Percentiles rank a stretch among this genome's conserved stretches.
These are phyloP conservation scores for Ophiocordyceps australis DNA, from an alignment of 2,329 filamentous ascomycete species.

Conservation along the genomic window DNA sequence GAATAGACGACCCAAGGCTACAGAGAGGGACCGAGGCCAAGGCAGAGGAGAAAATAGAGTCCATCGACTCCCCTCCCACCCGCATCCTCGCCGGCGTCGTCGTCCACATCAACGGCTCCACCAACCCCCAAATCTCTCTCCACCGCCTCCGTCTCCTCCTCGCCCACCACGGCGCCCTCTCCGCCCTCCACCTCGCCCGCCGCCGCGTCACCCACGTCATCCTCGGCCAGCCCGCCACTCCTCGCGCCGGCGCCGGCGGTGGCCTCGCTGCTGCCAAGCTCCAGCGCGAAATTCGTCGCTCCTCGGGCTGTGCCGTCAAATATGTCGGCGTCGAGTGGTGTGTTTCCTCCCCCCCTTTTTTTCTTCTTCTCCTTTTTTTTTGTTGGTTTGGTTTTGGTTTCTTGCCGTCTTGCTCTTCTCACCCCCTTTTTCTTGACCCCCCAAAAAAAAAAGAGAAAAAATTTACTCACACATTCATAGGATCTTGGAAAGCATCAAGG, in stretches of 20 bases:
- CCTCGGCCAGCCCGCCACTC: constrained; percentile 39
- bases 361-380: constrained; percentile 3
- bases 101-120: constrained; percentile 80
- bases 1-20: constrained; percentile 11
- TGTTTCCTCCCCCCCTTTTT: constrained; percentile 8
- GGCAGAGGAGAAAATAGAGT: constrained; percentile 23
- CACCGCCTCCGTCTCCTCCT: constrained; percentile 71
- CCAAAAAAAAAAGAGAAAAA: too few species aligned
- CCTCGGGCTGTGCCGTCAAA: constrained; percentile 53
- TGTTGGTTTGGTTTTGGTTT: constrained; percentile 3
- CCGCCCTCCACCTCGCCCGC: constrained; percentile 54
- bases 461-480: too few species aligned
- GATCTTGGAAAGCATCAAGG: constrained; percentile 70
- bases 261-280: constrained; percentile 63
- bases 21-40: constrained; percentile 24
- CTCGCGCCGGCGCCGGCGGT: constrained; percentile 41
- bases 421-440: background rate
- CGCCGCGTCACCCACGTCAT: constrained; percentile 75
- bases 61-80: too few species aligned
- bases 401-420: background rate
- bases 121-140: constrained; percentile 64
- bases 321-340: constrained; percentile 72
- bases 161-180: constrained; percentile 50
- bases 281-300: constrained; percentile 56
- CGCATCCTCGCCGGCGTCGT: constrained; percentile 52